Percentiles rank a stretch among this genome's conserved stretches.
Conservation (phyloP, 305 asterid species). For the Solanum hybrid region DNA sequence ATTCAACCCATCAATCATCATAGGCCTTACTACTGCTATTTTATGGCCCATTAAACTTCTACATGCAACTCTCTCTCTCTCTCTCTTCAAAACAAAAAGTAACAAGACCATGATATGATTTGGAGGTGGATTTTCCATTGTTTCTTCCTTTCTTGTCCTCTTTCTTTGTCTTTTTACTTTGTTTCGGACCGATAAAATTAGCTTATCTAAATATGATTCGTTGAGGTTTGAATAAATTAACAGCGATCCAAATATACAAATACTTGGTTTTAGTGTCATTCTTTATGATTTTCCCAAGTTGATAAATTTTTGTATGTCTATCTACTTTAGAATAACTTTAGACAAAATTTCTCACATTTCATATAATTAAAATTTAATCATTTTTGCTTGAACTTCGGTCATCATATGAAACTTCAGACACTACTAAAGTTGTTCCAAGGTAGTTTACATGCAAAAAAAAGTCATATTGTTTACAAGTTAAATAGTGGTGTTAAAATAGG, state of each 20-base stretch:
- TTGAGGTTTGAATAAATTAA: not conserved
- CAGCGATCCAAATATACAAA: not conserved
- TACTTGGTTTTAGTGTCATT: not conserved
- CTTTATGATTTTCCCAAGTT: not conserved
- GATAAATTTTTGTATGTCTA: not conserved
- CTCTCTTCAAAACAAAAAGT: not conserved
- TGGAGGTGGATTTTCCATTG: not conserved
- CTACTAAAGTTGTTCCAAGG: no score
- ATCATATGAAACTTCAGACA: not conserved
- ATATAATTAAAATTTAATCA: not conserved
- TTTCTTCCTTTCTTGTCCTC: not conserved
- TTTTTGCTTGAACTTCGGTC: not conserved
- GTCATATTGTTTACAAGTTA: no score
- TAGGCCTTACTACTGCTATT: not conserved
- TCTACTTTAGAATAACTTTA: not conserved
- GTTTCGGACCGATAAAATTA: not conserved
- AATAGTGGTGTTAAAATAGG: no score
- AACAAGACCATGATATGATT: not conserved
- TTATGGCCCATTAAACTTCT: not conserved
- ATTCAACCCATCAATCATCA: constrained; percentile 5
- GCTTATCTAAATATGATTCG: not conserved
- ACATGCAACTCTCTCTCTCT: not conserved
- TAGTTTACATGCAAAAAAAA: no score
- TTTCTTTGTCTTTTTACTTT: not conserved
- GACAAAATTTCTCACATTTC: not conserved